Conservation (phyloP, 139 green algal species). For the Chlorella vulgaris region DNA sequence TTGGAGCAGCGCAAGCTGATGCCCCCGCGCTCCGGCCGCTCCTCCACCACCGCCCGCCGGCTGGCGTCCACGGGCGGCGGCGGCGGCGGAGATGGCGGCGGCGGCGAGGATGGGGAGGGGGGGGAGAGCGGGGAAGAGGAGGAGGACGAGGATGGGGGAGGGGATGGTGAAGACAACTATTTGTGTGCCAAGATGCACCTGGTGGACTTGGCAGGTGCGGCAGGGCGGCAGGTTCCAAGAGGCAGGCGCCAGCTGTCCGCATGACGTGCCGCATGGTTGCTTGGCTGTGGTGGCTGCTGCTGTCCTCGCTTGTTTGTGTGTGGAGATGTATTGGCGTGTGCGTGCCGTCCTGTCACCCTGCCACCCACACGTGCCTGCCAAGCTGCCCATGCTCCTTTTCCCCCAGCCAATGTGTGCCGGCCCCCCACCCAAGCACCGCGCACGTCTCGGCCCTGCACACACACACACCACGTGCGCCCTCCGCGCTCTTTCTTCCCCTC, state of each 20-base stretch:
- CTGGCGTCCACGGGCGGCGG: too few relatives aligned
- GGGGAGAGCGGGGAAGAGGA: slow-evolving; percentile 53
- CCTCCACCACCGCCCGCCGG: too few relatives aligned
- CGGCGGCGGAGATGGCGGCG: not conserved
- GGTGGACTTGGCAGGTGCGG: slow-evolving; percentile 69
- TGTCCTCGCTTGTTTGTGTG: too few relatives aligned
- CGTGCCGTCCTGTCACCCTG: too few relatives aligned
- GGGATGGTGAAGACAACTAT: slow-evolving; percentile 70
- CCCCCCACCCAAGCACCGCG: too few relatives aligned
- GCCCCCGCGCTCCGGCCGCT: not conserved
- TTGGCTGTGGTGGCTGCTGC: too few relatives aligned
- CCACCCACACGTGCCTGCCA: too few relatives aligned
- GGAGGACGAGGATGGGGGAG: slow-evolving; percentile 31
- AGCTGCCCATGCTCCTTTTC: too few relatives aligned
- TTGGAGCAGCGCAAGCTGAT: slow-evolving; percentile 88
- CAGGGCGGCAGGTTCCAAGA: not conserved
- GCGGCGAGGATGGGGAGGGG: slow-evolving; percentile 28
- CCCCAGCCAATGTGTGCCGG: too few relatives aligned
- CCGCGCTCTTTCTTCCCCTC: not conserved
- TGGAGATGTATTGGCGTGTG: too few relatives aligned
- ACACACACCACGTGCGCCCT: too few relatives aligned
- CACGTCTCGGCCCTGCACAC: too few relatives aligned
- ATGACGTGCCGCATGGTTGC: not conserved
- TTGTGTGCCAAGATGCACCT: slow-evolving; percentile 96
- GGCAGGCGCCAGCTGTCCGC: not conserved